These are phyloP conservation scores for Inga leiocalycina DNA, from an alignment of 306 rosid species.

Conservation along the genomic window DNA sequence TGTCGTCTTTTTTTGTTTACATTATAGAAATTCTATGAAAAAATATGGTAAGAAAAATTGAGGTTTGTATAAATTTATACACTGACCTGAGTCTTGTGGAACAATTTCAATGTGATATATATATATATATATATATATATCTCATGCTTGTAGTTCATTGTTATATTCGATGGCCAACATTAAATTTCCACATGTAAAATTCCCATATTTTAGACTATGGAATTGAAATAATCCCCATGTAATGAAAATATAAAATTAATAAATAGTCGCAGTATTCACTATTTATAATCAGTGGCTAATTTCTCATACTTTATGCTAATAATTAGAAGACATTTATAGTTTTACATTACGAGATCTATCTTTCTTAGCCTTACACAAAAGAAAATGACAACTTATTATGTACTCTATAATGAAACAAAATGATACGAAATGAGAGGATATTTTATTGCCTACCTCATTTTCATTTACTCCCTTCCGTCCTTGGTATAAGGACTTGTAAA, in stretches of 20 bases:
- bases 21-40: background rate
- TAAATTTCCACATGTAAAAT: background rate
- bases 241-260: too few species aligned
- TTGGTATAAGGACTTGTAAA: background rate
- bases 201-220: background rate
- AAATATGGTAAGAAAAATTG: background rate
- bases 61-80: background rate
- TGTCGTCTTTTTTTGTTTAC: background rate
- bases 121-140: too few species aligned
- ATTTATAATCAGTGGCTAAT: background rate
- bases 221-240: background rate
- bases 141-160: background rate
- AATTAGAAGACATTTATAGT: background rate
- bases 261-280: background rate
- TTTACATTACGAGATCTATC: background rate
- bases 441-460: background rate
- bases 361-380: background rate
- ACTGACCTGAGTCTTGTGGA: background rate
- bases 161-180: background rate
- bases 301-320: background rate
- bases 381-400: background rate
- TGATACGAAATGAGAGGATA: background rate
- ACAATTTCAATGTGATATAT: background rate
- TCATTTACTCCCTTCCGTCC: background rate
- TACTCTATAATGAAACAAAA: background rate